Evolutionary conservation across 768 basidiomycete species (phyloP).

Genomic region (Dioszegia hungarica): DNA sequence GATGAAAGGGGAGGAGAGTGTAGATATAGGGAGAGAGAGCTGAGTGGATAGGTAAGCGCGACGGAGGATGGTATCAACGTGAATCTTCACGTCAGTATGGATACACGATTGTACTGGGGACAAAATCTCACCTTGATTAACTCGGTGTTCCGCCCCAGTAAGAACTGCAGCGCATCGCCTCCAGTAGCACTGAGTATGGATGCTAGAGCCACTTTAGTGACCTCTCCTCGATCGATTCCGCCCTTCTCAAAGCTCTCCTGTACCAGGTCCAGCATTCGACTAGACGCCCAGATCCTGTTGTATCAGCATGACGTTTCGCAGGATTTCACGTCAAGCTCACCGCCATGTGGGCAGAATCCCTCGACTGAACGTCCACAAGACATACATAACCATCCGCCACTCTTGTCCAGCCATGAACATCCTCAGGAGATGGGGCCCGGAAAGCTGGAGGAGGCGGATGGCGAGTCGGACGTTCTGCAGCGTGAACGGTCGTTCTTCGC

Average conservation of each 20-base stretch:
- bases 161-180: conserved; percentile 12
- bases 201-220: conserved; percentile 10
- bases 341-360: conserved; percentile 24
- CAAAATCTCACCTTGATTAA: conserved; percentile 17
- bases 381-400: conserved; percentile 10
- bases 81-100: not conserved
- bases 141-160: conserved; percentile 8
- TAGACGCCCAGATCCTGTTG: conserved; percentile 20
- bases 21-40: conserved; percentile 35
- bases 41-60: conserved; percentile 22
- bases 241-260: conserved; percentile 20
- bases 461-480: conserved; percentile 19
- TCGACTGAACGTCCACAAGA: conserved; percentile 13
- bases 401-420: conserved; percentile 17
- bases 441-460: conserved; percentile 10
- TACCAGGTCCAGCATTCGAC: conserved; percentile 28
- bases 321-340: conserved; percentile 4
- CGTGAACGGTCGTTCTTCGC: conserved; percentile 23
- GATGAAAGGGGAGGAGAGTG: conserved; percentile 18
- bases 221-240: conserved; percentile 6
- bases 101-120: not conserved
- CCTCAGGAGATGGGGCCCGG: conserved; percentile 11
- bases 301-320: not conserved
- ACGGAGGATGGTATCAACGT: conserved; percentile 25
- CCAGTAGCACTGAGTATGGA: not conserved